phyloP scores from a whole-genome alignment of 2,329 filamentous ascomycete genomes.

The Ceratocystiopsis minuta region DNA sequence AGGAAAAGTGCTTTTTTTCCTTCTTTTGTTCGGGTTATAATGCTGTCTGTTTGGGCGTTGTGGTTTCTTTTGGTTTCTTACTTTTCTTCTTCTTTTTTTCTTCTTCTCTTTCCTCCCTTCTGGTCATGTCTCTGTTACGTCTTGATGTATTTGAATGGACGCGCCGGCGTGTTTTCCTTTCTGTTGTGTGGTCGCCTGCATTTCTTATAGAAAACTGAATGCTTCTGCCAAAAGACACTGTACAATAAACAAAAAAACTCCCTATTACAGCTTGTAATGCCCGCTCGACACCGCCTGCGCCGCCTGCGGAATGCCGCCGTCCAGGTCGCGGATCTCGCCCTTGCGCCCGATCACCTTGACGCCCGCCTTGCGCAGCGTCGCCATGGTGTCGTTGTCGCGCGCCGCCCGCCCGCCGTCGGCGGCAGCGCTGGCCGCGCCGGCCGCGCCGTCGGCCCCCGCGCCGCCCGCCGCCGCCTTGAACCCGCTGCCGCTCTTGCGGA shows the following conservation, averaged over 20 bases:
- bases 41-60: too few species aligned
- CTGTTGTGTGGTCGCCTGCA: too few species aligned
- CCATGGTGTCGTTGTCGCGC: conserved; percentile 23
- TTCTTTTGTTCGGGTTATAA: too few species aligned
- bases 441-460: conserved; percentile 17
- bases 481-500: conserved; percentile 45
- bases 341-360: conserved; percentile 86
- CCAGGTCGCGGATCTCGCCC: conserved; percentile 67
- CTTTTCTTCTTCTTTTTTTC: too few species aligned
- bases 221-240: too few species aligned
- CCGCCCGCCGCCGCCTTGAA: conserved; percentile 6
- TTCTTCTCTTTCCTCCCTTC: too few species aligned
- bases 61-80: too few species aligned
- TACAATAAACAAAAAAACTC: not conserved
- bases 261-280: conserved; percentile 40
- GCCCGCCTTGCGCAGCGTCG: conserved; percentile 43
- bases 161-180: too few species aligned
- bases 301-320: conserved; percentile 55
- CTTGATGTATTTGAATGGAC: too few species aligned
- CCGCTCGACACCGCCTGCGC: conserved; percentile 33
- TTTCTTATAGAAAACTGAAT: not conserved
- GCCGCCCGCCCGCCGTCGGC: conserved; percentile 32
- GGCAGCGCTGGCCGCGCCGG: conserved; percentile 20
- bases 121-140: too few species aligned
- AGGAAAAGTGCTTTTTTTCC: not conserved